Base-by-base conservation (phyloP, 2,329 filamentous ascomycete genomes). In the Fusarium metavorans region DNA sequence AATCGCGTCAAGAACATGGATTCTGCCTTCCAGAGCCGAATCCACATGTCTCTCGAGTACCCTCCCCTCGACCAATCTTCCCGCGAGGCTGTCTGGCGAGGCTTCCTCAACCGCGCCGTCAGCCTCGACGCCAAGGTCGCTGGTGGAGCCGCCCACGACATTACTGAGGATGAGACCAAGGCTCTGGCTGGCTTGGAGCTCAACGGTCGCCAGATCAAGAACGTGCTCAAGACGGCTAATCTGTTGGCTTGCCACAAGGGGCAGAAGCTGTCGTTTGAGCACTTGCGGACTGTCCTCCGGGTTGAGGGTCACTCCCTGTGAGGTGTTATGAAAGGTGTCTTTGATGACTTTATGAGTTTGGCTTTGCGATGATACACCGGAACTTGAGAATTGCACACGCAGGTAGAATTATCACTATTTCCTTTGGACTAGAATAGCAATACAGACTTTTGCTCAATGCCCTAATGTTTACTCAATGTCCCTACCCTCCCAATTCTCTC, bases 171-270 rank as follows among this genome's bases (percentile, higher is more conserved):
- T 0, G 78, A 81, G 16, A 61, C 85, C 2, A 79, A 80, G n/a
- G 76, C 82, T 60, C 79, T 88, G 39, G 80, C 84, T 1, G 67
- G 76, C 25, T 78, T 87, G 60, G 78, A 84, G 6, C 80, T 88
- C 50, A 88, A 88, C 58, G 86, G 87, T 5, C 80, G 86, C 25
- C 85, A 88, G 81, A 88, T 88, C 68, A 88, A 88, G 80, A 88
- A 87, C 57, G 72, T 84, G n/a, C 77, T 86, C 75, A 86, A 86
- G 78, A 80, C 77, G 14, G 79, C 79, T 14, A 80, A 79, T 43
- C 52, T 83, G 50, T 64, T 83, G 64, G 81, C 81, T 13, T 81
- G 73, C 13, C 81, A 82, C 52, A 77, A 79, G 69, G 74, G 66
- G 4, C 75, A 82, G 77, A 78, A 72, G 63, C 60, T 83, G 57